Evolutionary conservation across 306 rosid genomes (phyloP), one percentile per base, ranked within the genome.

Genomic region (Sechiopsis laciniata): DNA sequence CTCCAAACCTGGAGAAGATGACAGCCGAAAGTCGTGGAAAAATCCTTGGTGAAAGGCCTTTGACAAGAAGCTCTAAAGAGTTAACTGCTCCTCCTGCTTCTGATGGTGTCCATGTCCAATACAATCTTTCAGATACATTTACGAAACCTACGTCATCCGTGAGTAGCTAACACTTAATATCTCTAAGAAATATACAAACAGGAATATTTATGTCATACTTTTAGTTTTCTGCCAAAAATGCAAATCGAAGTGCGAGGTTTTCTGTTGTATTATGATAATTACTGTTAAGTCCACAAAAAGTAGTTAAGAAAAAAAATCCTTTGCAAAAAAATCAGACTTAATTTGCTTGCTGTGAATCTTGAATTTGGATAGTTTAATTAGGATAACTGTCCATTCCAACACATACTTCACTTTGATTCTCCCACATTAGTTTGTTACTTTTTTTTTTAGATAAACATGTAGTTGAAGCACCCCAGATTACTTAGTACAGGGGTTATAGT

Each of bases 11-110:
- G 73, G 82, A 83, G 78, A 87, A 76, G 84, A 82, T 94, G 84
- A 87, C 97, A 32, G 92, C 99, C 45, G 97, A 94, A 81, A 82
- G 84, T 74, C 95, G 97, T 74, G 97, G 96, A 62, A 87, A 85
- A 67, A 51, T 94, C 79, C 76, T 94, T 60, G 96, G 97, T 78
- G 99, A 94, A 84, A 91, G 79, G 75, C 91, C 99, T 77, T 81
- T 91, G 79, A 88, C 89, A 63, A 82, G 84, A 85, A 91, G 88
- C 78, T 61, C 78, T 19, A 81, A 84, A 79, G 88, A 83, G 80
- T 76, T 81, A 58, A 77, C 78, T 75, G n/a, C 95, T 76, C 83
- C 90, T 22, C 63, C 73, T 74, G 50, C 83, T 78, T 77, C 95
- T 74, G 75, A 83, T 3, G 84, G 80, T 37, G 85, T 94, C 83